Evolutionary conservation across 768 basidiomycete species (phyloP).

Genomic region (Boletus reticuloceps): DNA sequence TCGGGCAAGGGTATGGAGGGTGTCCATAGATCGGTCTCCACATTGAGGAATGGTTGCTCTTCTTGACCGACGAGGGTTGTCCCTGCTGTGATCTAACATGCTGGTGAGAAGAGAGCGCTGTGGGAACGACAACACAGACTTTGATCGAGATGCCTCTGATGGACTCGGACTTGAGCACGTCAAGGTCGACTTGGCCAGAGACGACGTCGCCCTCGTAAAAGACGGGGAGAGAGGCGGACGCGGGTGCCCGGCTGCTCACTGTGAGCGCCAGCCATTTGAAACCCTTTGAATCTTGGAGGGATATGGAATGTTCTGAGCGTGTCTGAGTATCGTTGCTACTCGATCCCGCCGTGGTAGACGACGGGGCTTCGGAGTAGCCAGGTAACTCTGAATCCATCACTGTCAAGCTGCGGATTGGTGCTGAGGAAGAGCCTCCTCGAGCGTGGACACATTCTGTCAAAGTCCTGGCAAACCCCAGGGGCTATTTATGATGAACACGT

Average conservation of each 20-base stretch:
- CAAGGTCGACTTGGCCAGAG: slow-evolving; percentile 49
- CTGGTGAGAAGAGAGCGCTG: neutral
- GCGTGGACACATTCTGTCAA: no score
- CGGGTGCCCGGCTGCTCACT: slow-evolving; percentile 42
- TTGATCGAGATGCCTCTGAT: slow-evolving; percentile 47
- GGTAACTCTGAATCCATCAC: slow-evolving; percentile 16
- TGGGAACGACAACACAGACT: slow-evolving; percentile 25
- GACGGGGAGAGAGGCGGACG: slow-evolving; percentile 39
- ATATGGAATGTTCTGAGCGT: slow-evolving; percentile 36
- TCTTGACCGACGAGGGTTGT: slow-evolving; percentile 57
- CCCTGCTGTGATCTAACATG: slow-evolving; percentile 38
- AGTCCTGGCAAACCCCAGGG: no score
- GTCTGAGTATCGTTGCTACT: neutral
- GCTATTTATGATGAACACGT: neutral
- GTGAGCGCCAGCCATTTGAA: slow-evolving; percentile 48
- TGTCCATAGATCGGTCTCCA: slow-evolving; percentile 44
- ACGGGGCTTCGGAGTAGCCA: slow-evolving; percentile 7
- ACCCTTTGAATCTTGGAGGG: slow-evolving; percentile 41
- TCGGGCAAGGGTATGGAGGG: slow-evolving; percentile 23
- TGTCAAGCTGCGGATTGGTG: neutral
- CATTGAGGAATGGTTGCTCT: slow-evolving; percentile 44
- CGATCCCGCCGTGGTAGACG: neutral
- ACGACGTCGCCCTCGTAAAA: slow-evolving; percentile 50
- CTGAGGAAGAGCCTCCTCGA: no score
- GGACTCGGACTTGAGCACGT: slow-evolving; percentile 47